phyloP scores from a whole-genome alignment of 1,284 basidiomycete genomes.

The Crepidotus sp. region DNA sequence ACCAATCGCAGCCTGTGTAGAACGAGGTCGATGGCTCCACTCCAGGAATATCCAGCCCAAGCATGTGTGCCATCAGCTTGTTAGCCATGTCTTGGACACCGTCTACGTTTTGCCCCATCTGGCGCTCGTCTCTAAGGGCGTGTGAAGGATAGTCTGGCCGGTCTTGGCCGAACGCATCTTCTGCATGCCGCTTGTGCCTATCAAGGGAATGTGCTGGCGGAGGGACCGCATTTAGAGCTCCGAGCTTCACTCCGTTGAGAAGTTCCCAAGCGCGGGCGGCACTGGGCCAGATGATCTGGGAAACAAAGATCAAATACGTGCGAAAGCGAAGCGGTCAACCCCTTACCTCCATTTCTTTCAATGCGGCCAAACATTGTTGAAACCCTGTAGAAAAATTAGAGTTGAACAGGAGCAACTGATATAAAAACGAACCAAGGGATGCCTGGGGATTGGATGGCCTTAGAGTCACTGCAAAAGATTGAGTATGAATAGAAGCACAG shows the following conservation, averaged over 20 bases:
- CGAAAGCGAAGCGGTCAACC: conserved; percentile 3
- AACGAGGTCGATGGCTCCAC: conserved; percentile 54
- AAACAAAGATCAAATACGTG: conserved; percentile 9
- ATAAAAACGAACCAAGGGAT: conserved; percentile 34
- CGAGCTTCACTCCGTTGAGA: conserved; percentile 58
- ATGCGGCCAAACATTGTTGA: conserved; percentile 54
- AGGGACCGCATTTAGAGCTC: conserved; percentile 35
- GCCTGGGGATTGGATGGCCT: conserved; percentile 64
- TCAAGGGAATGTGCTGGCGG: conserved; percentile 29
- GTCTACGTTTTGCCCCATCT: conserved; percentile 23
- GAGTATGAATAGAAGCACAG: conserved; percentile 8
- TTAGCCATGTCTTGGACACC: conserved; percentile 51
- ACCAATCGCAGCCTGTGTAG: conserved; percentile 69
- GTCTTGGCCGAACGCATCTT: conserved; percentile 56
- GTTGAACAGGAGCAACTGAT: neutral
- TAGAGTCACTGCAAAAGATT: conserved; percentile 44
- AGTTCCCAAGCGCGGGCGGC: conserved; percentile 64
- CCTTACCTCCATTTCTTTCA: conserved; percentile 65
- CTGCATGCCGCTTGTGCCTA: conserved; percentile 52
- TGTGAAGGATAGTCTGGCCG: conserved; percentile 34
- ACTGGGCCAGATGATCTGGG: conserved; percentile 59
- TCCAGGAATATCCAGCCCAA: conserved; percentile 54
- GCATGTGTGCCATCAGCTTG: conserved; percentile 62
- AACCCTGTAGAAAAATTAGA: conserved; percentile 25
- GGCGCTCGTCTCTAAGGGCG: conserved; percentile 12